phyloP scores from a whole-genome alignment of 129 eudicot species.

The Flaveria robusta region DNA sequence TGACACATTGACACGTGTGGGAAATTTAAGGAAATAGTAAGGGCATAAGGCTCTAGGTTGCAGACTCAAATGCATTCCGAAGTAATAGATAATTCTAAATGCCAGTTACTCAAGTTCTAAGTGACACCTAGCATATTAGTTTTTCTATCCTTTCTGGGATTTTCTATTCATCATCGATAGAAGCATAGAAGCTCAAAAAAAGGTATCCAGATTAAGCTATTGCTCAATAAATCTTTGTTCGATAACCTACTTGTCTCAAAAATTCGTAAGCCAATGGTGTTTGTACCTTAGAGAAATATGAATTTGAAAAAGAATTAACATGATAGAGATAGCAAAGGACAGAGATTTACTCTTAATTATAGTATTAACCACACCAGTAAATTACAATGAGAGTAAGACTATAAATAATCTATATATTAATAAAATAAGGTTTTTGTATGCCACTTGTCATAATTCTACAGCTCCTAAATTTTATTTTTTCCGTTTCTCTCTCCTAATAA shows the following conservation, averaged over 20 bases:
- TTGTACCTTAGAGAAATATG: background rate
- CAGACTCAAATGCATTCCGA: background rate
- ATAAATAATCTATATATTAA: no score
- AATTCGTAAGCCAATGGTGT: background rate
- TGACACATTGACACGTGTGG: no score
- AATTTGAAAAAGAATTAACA: background rate
- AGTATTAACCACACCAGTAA: background rate
- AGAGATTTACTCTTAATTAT: background rate
- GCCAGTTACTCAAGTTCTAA: background rate
- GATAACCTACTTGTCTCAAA: constrained; percentile 13
- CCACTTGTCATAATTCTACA: no score
- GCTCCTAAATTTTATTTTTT: no score
- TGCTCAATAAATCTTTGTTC: background rate
- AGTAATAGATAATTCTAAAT: constrained; percentile 14
- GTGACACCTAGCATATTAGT: background rate
- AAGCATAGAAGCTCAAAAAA: constrained; percentile 1
- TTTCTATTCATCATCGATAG: background rate
- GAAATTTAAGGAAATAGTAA: background rate
- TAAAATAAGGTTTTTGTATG: no score
- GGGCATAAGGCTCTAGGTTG: background rate
- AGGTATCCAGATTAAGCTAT: constrained; percentile 1
- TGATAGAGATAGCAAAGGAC: background rate
- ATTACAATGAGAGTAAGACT: background rate
- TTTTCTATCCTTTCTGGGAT: background rate
- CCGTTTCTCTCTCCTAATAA: no score